phyloP scores from a whole-genome alignment of 331 rosid species.

The Quercus tomentella region DNA sequence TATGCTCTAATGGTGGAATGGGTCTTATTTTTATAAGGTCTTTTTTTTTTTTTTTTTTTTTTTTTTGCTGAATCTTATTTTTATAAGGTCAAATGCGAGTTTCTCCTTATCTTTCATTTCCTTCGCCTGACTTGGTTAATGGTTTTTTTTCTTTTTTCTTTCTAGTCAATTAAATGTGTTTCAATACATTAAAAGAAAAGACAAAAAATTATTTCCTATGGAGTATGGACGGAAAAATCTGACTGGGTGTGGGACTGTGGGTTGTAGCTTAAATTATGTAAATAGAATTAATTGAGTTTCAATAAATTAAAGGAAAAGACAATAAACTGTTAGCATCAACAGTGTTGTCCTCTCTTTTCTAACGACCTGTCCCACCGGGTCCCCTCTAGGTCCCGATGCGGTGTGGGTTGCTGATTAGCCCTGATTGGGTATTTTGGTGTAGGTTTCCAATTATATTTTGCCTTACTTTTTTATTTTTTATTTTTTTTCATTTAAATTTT shows the following conservation, averaged over 20 bases:
- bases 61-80: neutral
- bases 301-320: neutral
- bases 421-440: neutral
- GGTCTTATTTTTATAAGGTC: slow-evolving; percentile 30
- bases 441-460: neutral
- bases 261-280: too few species aligned
- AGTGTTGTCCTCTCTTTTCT: neutral
- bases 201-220: too few species aligned
- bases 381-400: neutral
- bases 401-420: neutral
- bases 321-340: neutral
- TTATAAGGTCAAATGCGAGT: slow-evolving; percentile 47
- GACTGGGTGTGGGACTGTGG: too few species aligned
- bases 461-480: too few species aligned
- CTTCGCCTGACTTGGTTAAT: neutral
- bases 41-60: neutral
- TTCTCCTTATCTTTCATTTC: neutral
- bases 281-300: neutral
- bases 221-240: too few species aligned
- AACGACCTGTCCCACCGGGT: slow-evolving; percentile 9
- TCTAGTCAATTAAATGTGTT: too few species aligned
- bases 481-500: too few species aligned
- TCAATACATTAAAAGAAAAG: too few species aligned
- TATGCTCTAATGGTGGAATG: slow-evolving; percentile 6
- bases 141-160: neutral